Conservation (phyloP, 805 yeast species). For the Dipodascopsis uninucleata region DNA sequence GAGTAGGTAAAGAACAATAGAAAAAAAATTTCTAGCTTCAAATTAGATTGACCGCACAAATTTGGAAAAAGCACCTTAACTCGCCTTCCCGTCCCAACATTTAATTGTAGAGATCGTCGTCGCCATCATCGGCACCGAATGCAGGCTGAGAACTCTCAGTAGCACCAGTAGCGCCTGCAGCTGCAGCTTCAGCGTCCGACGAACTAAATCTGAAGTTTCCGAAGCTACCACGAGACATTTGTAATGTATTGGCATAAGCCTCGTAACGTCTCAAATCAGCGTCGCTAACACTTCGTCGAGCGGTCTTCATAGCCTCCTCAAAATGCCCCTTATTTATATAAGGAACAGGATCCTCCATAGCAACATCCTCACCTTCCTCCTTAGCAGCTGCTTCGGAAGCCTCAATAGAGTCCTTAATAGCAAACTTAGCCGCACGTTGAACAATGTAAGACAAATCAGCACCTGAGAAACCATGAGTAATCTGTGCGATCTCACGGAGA, state of each 20-base stretch:
- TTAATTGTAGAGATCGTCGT: constrained; percentile 63
- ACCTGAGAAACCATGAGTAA: constrained; percentile 98
- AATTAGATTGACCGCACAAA: too few species aligned
- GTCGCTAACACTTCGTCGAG: constrained; percentile 94
- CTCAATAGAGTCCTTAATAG: constrained; percentile 95
- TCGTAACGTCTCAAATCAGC: constrained; percentile 98
- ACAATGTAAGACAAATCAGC: constrained; percentile 97
- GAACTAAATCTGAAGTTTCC: constrained; percentile 77
- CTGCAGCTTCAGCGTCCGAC: constrained; percentile 41
- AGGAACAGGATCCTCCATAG: constrained; percentile 91
- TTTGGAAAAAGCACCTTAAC: too few species aligned
- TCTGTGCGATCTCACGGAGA: constrained; percentile 80
- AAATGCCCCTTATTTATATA: constrained; percentile 89
- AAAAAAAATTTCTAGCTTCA: too few species aligned
- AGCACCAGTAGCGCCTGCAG: constrained; percentile 31
- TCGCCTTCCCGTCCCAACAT: too few species aligned
- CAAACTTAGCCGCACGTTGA: constrained; percentile 98
- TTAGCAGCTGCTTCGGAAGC: constrained; percentile 51
- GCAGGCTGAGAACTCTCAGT: constrained; percentile 37
- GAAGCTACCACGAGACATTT: constrained; percentile 92
- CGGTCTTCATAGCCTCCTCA: constrained; percentile 99
- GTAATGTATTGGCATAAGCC: constrained; percentile 87
- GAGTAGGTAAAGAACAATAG: too few species aligned
- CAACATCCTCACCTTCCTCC: constrained; percentile 49
- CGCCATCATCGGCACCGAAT: constrained; percentile 47